phyloP scores from a whole-genome alignment of 2,329 filamentous ascomycete species.

The Hymenoscyphus albidus region DNA sequence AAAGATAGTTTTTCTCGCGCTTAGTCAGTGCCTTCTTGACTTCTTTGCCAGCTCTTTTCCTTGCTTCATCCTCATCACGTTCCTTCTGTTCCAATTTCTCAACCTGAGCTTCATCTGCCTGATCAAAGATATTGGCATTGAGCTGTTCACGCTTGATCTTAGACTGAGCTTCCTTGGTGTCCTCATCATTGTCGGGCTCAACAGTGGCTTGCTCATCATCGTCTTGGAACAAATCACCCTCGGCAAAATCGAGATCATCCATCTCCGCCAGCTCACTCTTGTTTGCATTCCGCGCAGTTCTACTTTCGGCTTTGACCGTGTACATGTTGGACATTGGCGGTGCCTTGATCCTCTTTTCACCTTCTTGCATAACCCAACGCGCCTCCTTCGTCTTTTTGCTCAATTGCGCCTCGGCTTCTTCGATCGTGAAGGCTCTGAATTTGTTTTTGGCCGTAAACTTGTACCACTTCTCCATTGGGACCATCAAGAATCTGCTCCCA shows the following conservation, averaged over 20 bases:
- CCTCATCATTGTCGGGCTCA: conserved; percentile 78
- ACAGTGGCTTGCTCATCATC: conserved; percentile 77
- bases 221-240: conserved; percentile 75
- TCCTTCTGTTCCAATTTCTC: conserved; percentile 7
- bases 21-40: conserved; percentile 78
- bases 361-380: conserved; percentile 72
- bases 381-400: conserved; percentile 71
- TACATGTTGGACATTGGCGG: conserved; percentile 49
- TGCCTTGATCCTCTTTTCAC: conserved; percentile 53
- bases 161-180: conserved; percentile 66
- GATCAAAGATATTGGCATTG: conserved; percentile 78
- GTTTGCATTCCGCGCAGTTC: conserved; percentile 57
- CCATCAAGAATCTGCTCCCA: conserved; percentile 70
- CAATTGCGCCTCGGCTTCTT: conserved; percentile 83
- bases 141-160: conserved; percentile 76
- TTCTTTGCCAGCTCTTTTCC: conserved; percentile 69
- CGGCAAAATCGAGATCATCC: conserved; percentile 63
- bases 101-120: conserved; percentile 65
- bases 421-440: conserved; percentile 73
- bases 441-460: conserved; percentile 76
- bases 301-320: conserved; percentile 64
- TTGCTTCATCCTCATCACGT: conserved; percentile 64
- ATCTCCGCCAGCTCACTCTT: conserved; percentile 66
- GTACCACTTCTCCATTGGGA: conserved; percentile 96
- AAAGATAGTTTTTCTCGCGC: conserved; percentile 81